Evolutionary conservation across 106 monocot genomes (phyloP), one percentile per base, ranked within the genome.

Genomic region (Chionographis japonica): DNA sequence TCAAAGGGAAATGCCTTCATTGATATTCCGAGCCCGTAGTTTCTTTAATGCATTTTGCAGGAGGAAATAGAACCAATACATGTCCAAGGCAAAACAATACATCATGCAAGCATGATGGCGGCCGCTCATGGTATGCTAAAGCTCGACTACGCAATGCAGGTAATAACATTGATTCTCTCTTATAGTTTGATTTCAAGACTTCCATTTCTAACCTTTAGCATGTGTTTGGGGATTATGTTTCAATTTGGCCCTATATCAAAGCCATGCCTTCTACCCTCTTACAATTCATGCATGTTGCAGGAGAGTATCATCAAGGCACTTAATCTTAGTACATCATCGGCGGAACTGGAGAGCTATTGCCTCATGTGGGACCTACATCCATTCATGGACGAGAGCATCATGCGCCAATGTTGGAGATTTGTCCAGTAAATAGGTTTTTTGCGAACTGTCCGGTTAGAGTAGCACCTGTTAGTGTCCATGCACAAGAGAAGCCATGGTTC

Each of bases 61-160:
- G 72, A 66, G 67, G 75, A 79, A 37, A 50, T 5, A 11, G 36
- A 59, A 52, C 14, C 58, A 2, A 9, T 59, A 35, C 20, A 77
- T 63, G 50, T 76, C 17, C 43, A 62, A 46, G 80, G 78, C 60
- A 80, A 68, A 54, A 64, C 74, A 15, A 52, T 80, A 27, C 60
- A 63, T 61, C 53, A 61, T 66, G 76, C 72, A 11, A 70, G 52
- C 27, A 65, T 79, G 50, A 85, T 85, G 79, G 68, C 36, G 51
- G 64, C 62, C 60, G 59, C 84, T 37, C 74, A 71, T 40, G 68
- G 54, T 10, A 87, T 87, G 87, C 56, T 91, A 35, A 84, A 74
- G 55, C 72, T 79, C 16, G 87, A 91, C 70, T 80, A 74, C 64
- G 66, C 37, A 27, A 87, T 91, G 91, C 91, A 91, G 91, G 91